phyloP scores from a whole-genome alignment of 176 grass and related monocot genomes.

The Carex scoparia region DNA sequence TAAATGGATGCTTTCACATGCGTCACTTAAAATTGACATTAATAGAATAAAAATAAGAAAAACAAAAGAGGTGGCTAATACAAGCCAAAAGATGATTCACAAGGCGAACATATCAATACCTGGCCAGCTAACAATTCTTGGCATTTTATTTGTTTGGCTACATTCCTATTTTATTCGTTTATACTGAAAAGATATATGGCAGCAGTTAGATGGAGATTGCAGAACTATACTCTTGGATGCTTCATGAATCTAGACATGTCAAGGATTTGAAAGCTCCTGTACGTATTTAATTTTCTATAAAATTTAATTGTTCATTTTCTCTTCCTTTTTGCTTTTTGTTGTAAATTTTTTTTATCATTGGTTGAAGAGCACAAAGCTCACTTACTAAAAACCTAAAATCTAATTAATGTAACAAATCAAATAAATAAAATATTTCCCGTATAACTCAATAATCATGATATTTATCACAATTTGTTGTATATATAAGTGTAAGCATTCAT shows the following conservation, averaged over 20 bases:
- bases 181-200: conserved; percentile 23
- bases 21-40: conserved; percentile 13
- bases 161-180: conserved; percentile 28
- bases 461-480: background rate
- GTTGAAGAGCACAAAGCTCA: background rate
- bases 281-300: background rate
- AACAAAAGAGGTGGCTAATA: conserved; percentile 22
- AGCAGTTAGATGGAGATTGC: conserved; percentile 20
- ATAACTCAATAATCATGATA: background rate
- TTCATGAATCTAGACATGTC: background rate
- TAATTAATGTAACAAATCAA: background rate
- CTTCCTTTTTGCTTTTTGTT: background rate
- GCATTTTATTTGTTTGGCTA: conserved; percentile 34
- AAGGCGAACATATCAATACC: conserved; percentile 33
- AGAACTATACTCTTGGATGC: conserved; percentile 22
- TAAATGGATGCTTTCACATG: conserved; percentile 13
- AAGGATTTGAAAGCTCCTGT: conserved; percentile 10
- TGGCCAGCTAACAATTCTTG: conserved; percentile 30
- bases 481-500: background rate
- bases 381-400: background rate
- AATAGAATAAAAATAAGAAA: conserved; percentile 12
- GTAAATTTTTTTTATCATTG: background rate
- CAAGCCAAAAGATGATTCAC: conserved; percentile 27
- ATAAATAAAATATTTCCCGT: background rate
- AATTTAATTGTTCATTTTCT: background rate